These are phyloP conservation scores for Termitomyces sp. DNA, from an alignment of 768 basidiomycete genomes.

Conservation along the genomic window DNA sequence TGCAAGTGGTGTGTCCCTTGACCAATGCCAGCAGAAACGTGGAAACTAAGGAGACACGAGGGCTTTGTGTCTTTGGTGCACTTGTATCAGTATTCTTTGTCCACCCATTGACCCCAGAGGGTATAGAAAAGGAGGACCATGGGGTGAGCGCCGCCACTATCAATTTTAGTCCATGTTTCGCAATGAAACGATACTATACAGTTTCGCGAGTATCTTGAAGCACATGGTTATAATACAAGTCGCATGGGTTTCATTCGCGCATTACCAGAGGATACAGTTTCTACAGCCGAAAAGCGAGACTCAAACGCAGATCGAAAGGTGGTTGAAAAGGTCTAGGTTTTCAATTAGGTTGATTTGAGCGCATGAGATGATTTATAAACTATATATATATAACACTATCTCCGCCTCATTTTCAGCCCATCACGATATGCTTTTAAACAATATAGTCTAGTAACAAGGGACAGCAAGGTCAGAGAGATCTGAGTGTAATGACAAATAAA, in stretches of 20 bases:
- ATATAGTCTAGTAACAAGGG: no score
- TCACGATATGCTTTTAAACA: background rate
- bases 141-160: background rate
- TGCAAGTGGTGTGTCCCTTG: slow-evolving; percentile 46
- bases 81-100: slow-evolving; percentile 8
- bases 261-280: background rate
- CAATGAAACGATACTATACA: background rate
- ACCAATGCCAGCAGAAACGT: background rate
- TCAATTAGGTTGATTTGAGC: background rate
- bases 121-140: slow-evolving; percentile 8
- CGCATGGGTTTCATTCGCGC: slow-evolving; percentile 9
- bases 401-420: background rate
- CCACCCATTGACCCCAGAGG: slow-evolving; percentile 4
- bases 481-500: no score
- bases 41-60: background rate
- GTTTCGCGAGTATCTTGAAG: slow-evolving; percentile 17
- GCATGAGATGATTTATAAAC: background rate
- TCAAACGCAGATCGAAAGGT: background rate
- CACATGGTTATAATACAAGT: slow-evolving; percentile 15
- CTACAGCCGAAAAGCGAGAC: background rate
- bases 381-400: background rate
- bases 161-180: background rate
- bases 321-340: background rate
- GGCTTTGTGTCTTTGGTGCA: slow-evolving; percentile 10
- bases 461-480: no score